These are phyloP conservation scores for Fusarium tjaetaba DNA, from an alignment of 2,329 filamentous ascomycete genomes.

Conservation along the genomic window DNA sequence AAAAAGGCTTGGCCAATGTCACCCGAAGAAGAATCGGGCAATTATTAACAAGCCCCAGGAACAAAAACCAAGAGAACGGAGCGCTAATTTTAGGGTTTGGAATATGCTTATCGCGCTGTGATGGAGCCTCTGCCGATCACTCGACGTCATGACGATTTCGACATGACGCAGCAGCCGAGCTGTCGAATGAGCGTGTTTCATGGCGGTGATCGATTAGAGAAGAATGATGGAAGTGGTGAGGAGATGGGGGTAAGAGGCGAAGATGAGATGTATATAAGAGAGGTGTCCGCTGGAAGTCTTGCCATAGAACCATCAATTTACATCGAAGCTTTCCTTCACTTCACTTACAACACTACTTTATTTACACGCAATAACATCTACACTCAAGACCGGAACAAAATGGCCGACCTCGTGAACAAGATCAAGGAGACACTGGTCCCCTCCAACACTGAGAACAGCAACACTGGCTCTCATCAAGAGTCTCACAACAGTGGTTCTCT, in stretches of 20 bases:
- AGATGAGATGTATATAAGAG: not conserved
- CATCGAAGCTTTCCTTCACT: not conserved
- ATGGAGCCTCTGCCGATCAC: conserved; percentile 17
- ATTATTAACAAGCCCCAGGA: not conserved
- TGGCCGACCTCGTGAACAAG: conserved; percentile 34
- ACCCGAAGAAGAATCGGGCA: not conserved
- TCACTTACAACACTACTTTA: not conserved
- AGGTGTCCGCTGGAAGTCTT: not conserved
- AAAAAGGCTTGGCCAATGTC: conserved; percentile 21
- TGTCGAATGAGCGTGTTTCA: conserved; percentile 3
- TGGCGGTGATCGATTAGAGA: not conserved
- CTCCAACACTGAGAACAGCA: not conserved
- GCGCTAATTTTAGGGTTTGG: conserved; percentile 23
- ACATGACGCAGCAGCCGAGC: conserved; percentile 24
- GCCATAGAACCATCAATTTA: fast-evolving
- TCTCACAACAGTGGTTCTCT: not conserved
- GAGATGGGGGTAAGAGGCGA: not conserved
- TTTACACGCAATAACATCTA: not conserved
- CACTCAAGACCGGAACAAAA: not conserved
- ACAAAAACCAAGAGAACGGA: conserved; percentile 7
- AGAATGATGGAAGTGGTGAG: conserved; percentile 6
- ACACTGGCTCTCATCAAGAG: not conserved
- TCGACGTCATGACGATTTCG: conserved; percentile 29
- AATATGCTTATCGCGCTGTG: conserved; percentile 33
- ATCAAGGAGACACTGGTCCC: conserved; percentile 33